phyloP scores from a whole-genome alignment of 768 basidiomycete species.

The Leucocoprinus leucothites region DNA sequence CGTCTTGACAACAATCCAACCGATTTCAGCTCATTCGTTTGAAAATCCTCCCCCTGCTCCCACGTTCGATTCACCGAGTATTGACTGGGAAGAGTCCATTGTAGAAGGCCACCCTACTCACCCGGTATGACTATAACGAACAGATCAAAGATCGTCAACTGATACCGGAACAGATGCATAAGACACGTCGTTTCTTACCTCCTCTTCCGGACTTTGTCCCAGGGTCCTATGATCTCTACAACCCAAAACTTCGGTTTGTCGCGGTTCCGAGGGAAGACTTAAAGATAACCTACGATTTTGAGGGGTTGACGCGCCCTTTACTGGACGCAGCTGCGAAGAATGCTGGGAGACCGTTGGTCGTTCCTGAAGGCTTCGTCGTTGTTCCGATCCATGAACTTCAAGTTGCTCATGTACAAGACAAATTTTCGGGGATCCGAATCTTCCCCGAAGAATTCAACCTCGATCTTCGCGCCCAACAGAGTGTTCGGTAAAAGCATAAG shows the following conservation, averaged over 20 bases:
- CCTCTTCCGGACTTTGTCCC: conserved; percentile 44
- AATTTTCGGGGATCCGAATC: conserved; percentile 44
- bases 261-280: conserved; percentile 40
- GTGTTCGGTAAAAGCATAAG: conserved; percentile 39
- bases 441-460: conserved; percentile 40
- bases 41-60: conserved; percentile 46
- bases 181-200: conserved; percentile 48
- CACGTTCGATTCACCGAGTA: conserved; percentile 41
- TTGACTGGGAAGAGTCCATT: conserved; percentile 61
- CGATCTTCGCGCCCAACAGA: conserved; percentile 49
- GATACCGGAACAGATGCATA: conserved; percentile 45
- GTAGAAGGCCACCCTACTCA: conserved; percentile 61
- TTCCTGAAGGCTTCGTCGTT: conserved; percentile 35
- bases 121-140: conserved; percentile 34
- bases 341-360: conserved; percentile 31
- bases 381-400: conserved; percentile 59
- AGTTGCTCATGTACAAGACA: conserved; percentile 43
- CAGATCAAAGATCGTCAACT: background rate
- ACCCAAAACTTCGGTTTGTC: conserved; percentile 45
- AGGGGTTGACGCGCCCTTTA: conserved; percentile 37
- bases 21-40: conserved; percentile 39
- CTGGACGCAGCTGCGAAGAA: conserved; percentile 33
- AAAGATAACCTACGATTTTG: conserved; percentile 50
- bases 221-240: conserved; percentile 46
- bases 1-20: background rate